Evolutionary conservation across 805 yeast genomes (phyloP).

Genomic region (Nakazawaea wyomingensis): DNA sequence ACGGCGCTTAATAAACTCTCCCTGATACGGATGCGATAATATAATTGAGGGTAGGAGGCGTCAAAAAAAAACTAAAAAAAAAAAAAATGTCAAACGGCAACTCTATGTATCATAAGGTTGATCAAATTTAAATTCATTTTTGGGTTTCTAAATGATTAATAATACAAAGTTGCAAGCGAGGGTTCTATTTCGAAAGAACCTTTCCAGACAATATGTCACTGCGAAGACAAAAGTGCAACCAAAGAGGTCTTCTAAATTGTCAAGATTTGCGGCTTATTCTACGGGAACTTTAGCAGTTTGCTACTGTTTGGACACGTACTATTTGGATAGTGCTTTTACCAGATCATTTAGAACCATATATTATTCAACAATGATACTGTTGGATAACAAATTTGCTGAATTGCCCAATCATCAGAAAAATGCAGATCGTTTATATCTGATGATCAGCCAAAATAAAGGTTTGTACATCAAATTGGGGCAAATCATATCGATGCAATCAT

Average conservation of each 20-base stretch:
- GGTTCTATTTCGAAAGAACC: no score
- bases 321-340: constrained; percentile 43
- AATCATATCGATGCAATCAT: constrained; percentile 71
- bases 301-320: constrained; percentile 30
- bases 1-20: no score
- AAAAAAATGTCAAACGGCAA: no score
- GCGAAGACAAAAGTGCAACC: background rate
- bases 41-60: no score
- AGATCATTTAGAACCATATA: constrained; percentile 50
- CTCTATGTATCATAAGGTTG: no score
- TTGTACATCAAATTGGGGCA: constrained; percentile 76
- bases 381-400: constrained; percentile 51
- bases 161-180: no score
- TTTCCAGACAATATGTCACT: background rate
- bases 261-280: background rate
- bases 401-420: constrained; percentile 55
- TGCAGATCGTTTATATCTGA: constrained; percentile 43
- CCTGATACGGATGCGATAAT: no score
- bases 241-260: background rate
- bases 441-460: constrained; percentile 46
- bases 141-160: no score
- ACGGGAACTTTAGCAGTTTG: constrained; percentile 12
- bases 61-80: no score
- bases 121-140: no score
- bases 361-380: constrained; percentile 45